Percentiles rank a stretch among this genome's conserved stretches.
Conservation (phyloP, 495 filamentous ascomycete species). For the Aspergillus cristatus region DNA sequence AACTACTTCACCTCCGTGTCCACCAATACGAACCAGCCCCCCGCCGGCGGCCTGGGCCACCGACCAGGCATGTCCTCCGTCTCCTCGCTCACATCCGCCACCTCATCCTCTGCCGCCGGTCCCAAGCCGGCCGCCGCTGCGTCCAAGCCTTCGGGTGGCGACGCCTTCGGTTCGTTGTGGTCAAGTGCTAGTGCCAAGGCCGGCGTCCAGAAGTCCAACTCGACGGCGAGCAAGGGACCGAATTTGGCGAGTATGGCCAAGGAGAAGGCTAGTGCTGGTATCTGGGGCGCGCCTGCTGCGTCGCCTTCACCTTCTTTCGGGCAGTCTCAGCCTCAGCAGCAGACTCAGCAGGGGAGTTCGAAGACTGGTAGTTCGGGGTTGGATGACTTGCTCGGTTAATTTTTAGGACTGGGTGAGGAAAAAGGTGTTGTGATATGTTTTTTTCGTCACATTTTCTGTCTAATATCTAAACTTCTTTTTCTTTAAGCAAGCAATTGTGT, state of each 20-base stretch:
- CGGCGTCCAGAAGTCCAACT: conserved; percentile 67
- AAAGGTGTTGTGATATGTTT: too few relatives aligned
- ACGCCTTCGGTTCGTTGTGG: conserved; percentile 87
- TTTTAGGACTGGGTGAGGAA: too few relatives aligned
- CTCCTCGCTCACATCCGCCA: conserved; percentile 27
- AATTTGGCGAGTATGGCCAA: conserved; percentile 88
- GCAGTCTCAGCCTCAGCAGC: conserved; percentile 9
- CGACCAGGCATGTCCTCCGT: conserved; percentile 23
- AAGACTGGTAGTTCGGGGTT: conserved; percentile 40
- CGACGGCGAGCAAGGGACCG: conserved; percentile 55
- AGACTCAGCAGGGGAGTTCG: conserved; percentile 19
- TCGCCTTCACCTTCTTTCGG: conserved; percentile 23
- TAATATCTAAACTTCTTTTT: too few relatives aligned
- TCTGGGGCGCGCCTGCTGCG: conserved; percentile 69
- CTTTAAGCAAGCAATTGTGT: too few relatives aligned
- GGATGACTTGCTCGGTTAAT: conserved; percentile 58
- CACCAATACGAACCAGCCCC: conserved; percentile 15
- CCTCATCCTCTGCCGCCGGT: conserved; percentile 22
- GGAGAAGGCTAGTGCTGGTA: conserved; percentile 86
- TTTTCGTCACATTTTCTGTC: too few relatives aligned
- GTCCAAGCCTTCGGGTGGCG: conserved; percentile 51
- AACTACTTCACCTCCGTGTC: conserved; percentile 93
- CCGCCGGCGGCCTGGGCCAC: conserved; percentile 16
- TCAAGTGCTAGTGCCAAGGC: conserved; percentile 63
- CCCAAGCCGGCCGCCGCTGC: conserved; percentile 19